Percentiles rank a stretch among this genome's conserved stretches.
These are phyloP conservation scores for Solanum paucissectum DNA, from an alignment of 257 asterid genomes.

Conservation along the genomic window DNA sequence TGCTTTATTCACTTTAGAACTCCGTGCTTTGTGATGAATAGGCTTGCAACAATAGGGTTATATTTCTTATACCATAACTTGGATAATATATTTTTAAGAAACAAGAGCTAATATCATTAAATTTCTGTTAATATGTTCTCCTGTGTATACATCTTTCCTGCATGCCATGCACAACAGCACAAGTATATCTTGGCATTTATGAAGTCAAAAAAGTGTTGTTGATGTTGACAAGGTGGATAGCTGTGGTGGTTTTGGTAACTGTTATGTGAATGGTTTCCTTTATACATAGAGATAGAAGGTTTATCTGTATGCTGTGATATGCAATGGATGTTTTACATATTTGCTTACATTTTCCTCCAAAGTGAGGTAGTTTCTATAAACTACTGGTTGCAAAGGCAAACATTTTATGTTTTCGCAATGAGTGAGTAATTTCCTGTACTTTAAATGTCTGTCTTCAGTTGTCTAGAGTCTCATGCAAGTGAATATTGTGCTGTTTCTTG, in stretches of 20 bases:
- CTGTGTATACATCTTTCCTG: neutral
- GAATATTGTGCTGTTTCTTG: neutral
- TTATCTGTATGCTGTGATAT: neutral
- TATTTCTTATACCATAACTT: neutral
- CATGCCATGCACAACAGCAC: neutral
- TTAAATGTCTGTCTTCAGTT: neutral
- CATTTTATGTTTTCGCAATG: neutral
- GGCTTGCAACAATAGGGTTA: neutral
- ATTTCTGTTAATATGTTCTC: neutral
- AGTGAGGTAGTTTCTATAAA: neutral
- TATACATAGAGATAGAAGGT: neutral
- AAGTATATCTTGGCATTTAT: neutral
- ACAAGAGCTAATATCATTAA: neutral
- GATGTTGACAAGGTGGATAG: neutral
- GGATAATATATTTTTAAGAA: neutral
- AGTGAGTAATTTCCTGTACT: neutral
- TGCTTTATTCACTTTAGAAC: neutral
- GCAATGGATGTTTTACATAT: neutral
- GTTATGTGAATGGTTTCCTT: neutral
- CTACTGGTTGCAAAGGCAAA: neutral
- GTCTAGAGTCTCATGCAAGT: neutral
- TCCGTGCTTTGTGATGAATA: neutral
- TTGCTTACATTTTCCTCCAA: neutral
- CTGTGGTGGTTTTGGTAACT: neutral
- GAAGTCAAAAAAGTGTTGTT: neutral